Evolutionary conservation across 2,329 filamentous ascomycete genomes (phyloP), one percentile per base, ranked within the genome.

Genomic region (Fusarium armeniacum): DNA sequence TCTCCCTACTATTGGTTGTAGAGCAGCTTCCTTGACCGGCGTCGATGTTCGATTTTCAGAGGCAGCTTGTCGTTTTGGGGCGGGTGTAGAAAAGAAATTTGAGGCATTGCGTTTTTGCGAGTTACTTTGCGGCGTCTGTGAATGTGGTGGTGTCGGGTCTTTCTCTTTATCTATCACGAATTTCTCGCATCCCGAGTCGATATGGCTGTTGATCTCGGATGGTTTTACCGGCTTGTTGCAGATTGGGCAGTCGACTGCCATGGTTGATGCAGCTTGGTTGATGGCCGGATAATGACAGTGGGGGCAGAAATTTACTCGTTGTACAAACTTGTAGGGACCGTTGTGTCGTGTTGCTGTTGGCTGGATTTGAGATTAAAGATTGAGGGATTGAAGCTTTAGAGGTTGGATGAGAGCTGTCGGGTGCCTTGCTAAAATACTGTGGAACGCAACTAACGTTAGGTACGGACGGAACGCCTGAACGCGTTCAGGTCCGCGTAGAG

Each of bases 131-230:
- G 76, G 78, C 22, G 81, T 71, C 62, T 75, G 76, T 45, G 75
- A 79, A 49, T 74, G 73, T 13, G 73, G 73, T 20, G 73, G 73
- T 56, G 77, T 71, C 6, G 74, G 79, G 47, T 69, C 76, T 30
- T 76, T 76, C 12, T 77, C 73, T 72, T 83, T 76, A 62, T 90
- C 87, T 76, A 91, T 82, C 67, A 96, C 78, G 77, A 90, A 90
- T 36, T 83, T 85, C 64, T 87, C 80, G 82, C 95, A 98, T 69
- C 87, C 87, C 32, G 93, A 95, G 81, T 98, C 96, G 77, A 98
- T 89, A 80, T 98, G 95, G 72, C 86, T 86, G 81, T 98, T 98
- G 84, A 98, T 98, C 71, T 91, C 87, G 76, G 83, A 82, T 70
- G 90, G 82, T 70, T 88, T 90, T 74, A 96, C 93, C 58, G 85